Evolutionary conservation across 208 protist species (phyloP).

Genomic region (Leishmania tarentolae): DNA sequence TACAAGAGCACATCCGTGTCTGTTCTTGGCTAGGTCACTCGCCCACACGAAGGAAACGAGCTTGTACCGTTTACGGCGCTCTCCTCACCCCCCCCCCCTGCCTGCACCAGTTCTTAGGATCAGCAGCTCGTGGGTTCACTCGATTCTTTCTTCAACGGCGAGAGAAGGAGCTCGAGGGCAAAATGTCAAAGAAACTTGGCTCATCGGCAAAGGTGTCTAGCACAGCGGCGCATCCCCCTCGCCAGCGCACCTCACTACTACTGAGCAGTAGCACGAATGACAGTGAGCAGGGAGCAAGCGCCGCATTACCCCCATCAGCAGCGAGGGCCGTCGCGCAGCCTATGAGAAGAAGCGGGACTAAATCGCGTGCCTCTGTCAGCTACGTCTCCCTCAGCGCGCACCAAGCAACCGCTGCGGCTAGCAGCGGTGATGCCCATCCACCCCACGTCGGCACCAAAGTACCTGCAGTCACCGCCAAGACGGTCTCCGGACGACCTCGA

Average conservation of each 20-base stretch:
- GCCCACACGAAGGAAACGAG: not conserved
- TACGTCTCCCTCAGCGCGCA: constrained; percentile 1
- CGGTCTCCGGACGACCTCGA: not conserved
- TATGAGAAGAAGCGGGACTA: not conserved
- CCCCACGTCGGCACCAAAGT: not conserved
- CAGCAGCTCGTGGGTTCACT: not conserved
- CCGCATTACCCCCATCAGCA: not conserved
- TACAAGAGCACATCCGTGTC: not conserved
- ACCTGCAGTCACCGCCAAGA: not conserved
- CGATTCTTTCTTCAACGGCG: not conserved
- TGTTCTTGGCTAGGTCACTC: not conserved
- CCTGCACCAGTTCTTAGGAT: not conserved
- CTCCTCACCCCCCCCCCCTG: not conserved
- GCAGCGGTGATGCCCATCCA: constrained; percentile 3
- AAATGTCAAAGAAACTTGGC: constrained; percentile 23
- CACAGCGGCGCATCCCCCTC: constrained; percentile 2
- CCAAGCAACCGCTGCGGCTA: not conserved
- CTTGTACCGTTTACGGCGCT: not conserved
- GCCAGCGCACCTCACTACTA: not conserved
- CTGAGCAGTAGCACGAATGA: constrained; percentile 14
- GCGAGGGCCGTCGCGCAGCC: not conserved
- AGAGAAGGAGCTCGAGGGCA: not conserved
- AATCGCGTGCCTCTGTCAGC: not conserved
- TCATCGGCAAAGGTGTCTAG: not conserved
- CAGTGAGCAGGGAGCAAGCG: not conserved